phyloP scores from a whole-genome alignment of 768 basidiomycete species.

The Lactifluus volemus region DNA sequence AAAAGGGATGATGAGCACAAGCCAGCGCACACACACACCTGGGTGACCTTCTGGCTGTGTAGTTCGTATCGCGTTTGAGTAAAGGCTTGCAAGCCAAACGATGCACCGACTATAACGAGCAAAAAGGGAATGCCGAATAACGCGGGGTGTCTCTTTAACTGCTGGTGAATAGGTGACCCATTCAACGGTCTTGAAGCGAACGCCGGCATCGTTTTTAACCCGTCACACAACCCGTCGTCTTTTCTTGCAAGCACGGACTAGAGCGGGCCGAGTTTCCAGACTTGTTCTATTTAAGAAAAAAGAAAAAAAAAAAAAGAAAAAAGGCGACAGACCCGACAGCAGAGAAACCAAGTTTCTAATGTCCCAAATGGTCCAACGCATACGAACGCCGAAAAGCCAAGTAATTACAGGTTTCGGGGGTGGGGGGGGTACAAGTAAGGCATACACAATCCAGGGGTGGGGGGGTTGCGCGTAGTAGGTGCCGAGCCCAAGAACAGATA shows the following conservation, averaged over 20 bases:
- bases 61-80: slow-evolving; percentile 90
- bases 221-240: background rate
- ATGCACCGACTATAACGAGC: slow-evolving; percentile 74
- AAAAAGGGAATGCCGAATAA: slow-evolving; percentile 86
- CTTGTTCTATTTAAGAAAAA: background rate
- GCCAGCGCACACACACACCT: slow-evolving; percentile 36
- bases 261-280: background rate
- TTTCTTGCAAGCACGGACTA: background rate
- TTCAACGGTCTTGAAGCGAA: slow-evolving; percentile 15
- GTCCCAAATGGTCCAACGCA: background rate
- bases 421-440: background rate
- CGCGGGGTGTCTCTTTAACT: slow-evolving; percentile 42
- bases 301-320: no score
- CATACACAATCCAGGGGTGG: background rate
- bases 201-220: slow-evolving; percentile 8
- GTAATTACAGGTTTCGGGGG: slow-evolving; percentile 8
- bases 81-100: slow-evolving; percentile 72
- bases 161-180: slow-evolving; percentile 4
- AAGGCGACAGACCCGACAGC: background rate
- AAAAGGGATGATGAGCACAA: no score
- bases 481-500: background rate
- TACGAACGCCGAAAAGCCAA: background rate
- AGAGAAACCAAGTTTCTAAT: background rate
- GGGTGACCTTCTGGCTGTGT: slow-evolving; percentile 69
- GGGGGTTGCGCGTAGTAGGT: background rate